Evolutionary conservation across 768 basidiomycete species (phyloP).

Genomic region (Coprinopsis strossmayeri): DNA sequence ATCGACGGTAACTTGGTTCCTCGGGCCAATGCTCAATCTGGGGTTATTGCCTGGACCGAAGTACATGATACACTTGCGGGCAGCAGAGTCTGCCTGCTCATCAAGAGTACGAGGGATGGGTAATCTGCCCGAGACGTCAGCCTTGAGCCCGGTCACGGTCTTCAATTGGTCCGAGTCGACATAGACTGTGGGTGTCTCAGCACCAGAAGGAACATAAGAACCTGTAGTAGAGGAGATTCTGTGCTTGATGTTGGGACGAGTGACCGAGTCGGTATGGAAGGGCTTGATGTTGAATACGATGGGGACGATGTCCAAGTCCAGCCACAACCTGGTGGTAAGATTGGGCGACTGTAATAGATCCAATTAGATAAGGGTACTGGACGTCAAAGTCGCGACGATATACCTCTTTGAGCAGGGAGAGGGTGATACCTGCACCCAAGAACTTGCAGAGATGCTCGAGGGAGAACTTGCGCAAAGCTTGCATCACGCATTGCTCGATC

Average conservation of each 20-base stretch:
- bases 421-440: conserved; percentile 74
- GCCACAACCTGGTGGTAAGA: conserved; percentile 80
- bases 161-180: conserved; percentile 51
- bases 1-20: conserved; percentile 86
- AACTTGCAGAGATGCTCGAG: conserved; percentile 81
- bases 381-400: conserved; percentile 7
- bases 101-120: conserved; percentile 74
- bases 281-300: conserved; percentile 13
- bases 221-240: conserved; percentile 76
- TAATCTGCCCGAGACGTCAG: conserved; percentile 47
- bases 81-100: conserved; percentile 83
- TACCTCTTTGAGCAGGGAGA: conserved; percentile 65
- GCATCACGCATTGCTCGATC: conserved; percentile 59
- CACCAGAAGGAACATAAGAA: conserved; percentile 70
- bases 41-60: conserved; percentile 82
- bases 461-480: conserved; percentile 66
- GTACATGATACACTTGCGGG: conserved; percentile 79
- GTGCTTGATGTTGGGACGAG: conserved; percentile 76
- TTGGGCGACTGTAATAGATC: conserved; percentile 56
- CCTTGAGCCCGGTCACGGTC: conserved; percentile 33
- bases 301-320: conserved; percentile 78
- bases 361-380: conserved; percentile 17
- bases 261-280: conserved; percentile 73
- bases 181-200: conserved; percentile 69
- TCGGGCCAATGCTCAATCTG: conserved; percentile 71